Evolutionary conservation across 805 yeast species (phyloP), one percentile per base, ranked within the genome.

Genomic region (Pichia manshurica): DNA sequence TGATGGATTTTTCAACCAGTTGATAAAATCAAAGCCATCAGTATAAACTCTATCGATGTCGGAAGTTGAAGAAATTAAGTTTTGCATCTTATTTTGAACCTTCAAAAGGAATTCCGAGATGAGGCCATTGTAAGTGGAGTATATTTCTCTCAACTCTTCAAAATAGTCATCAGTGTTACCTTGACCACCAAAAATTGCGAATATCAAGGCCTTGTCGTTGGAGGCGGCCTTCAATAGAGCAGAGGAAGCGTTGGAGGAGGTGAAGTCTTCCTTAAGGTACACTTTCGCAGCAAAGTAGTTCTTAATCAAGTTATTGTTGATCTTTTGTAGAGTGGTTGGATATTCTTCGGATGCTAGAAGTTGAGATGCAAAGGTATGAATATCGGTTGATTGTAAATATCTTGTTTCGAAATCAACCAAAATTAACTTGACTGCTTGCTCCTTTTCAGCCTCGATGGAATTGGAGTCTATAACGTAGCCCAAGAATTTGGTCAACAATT

Each of bases 161-260:
- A 93, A 93, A 73, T 88, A 93, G 66, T 93, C 97, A 64, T 93
- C 98, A 45, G 95, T 83, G 73, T 88, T 91, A 70, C 99, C 99
- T 74, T 93, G 99, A 62, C 99, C 99, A 65, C 99, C 99, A 61
- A 91, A 93, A 57, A 93, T 81, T 54, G 97, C 96, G 51, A 77
- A 80, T 48, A 90, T 68, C 39, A 90, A 87, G 44, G 75, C 68
- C 37, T 74, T 70, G 49, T 74, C 73, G 44, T 71, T 62, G n/a
- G 77, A 78, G 46, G 85, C 79, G 44, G 85, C 80, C 53, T 80
- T 74, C 64, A 88, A 75, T 49, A 91, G 74, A 42, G 66, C 68
- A 42, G 66, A 61, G 4, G 53, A 35, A n/a, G 10, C 19, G 3
- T 46, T 34, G 3, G 50, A 34, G 10, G 45, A 29, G 21, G 45